Base-by-base conservation (phyloP, 75 land plant genomes). In the Larix kaempferi region DNA sequence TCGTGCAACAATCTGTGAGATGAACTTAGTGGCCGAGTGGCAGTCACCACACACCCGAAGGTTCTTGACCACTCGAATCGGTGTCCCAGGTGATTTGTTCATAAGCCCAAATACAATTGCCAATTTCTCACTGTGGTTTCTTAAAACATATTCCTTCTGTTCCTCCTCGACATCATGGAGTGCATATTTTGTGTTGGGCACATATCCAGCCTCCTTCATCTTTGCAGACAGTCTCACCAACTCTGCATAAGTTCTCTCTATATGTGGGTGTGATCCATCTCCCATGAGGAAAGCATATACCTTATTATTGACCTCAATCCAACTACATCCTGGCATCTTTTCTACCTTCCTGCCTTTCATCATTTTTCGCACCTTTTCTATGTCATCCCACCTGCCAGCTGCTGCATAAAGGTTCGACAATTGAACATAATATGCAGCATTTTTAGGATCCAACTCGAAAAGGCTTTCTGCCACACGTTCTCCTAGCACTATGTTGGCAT, bases 321-420 rank as follows among this genome's bases (percentile, higher is more conserved):
- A 79, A 33, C 80, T 78, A 39, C 80, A 74, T 21, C 84, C 84
- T 21, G 87, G 87, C n/a, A 39, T 57, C 75, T 86, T 86, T 76
- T 37, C 76, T 71, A 86, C 39, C 27, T 82, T 59, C 66, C 71
- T 86, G 10, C 71, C 77, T 61, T 16, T 74, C 88, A 86, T 88
- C 1, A 83, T 33, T 29, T 77, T 81, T 14, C 77, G 73, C 14
- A 83, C 35, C 13, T 59, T 74, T 6, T 82, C 80, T 52, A 80
- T 79, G 65, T 71, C 66, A 74, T 75, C 79, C 83, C 83, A 85
- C 33, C 35, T n/a, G 44, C 78, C 78, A 19, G 16, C 39, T 8
- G 29, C 71, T 59, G 82, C 84, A 54, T 80, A 73, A 26, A 73
- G 59, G 49, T 80, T 87, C 15, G 84, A 71, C 7, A 84, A 33